phyloP scores from a whole-genome alignment of 495 filamentous ascomycete genomes.

The Tetracladium marchalianum region DNA sequence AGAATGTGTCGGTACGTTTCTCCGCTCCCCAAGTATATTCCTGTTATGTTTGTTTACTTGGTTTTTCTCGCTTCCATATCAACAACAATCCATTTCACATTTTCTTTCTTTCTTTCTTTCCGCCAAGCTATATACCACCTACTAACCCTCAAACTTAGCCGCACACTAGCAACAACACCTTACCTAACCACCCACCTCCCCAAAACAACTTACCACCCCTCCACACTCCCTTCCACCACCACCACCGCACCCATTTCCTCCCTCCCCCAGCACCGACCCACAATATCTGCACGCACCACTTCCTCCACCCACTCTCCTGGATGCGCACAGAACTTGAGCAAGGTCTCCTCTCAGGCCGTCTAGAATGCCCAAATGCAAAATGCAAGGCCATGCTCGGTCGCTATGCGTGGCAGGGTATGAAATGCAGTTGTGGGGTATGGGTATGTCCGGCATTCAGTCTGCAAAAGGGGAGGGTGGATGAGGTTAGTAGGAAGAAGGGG shows the following conservation, averaged over 20 bases:
- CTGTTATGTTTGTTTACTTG: not conserved
- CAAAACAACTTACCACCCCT: constrained; percentile 1
- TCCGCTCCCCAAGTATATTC: constrained; percentile 1
- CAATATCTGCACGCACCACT: constrained; percentile 66
- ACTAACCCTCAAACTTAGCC: constrained; percentile 27
- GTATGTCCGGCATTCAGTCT: constrained; percentile 84
- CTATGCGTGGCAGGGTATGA: constrained; percentile 92
- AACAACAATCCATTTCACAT: not conserved
- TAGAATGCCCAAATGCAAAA: constrained; percentile 69
- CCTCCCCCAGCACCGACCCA: constrained; percentile 4
- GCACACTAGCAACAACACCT: constrained; percentile 49
- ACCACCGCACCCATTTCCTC: constrained; percentile 9
- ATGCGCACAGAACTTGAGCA: constrained; percentile 75
- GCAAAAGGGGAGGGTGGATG: constrained; percentile 72
- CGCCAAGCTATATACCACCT: not conserved
- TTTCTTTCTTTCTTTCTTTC: too few species aligned
- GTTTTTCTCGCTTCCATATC: constrained; percentile 3
- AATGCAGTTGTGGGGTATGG: constrained; percentile 86
- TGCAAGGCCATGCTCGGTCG: constrained; percentile 77
- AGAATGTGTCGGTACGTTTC: constrained; percentile 20
- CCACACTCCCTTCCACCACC: constrained; percentile 5
- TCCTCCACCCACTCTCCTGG: constrained; percentile 86
- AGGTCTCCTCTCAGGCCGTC: constrained; percentile 66
- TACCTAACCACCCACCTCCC: constrained; percentile 48
- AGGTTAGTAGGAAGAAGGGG: constrained; percentile 28